phyloP scores from a whole-genome alignment of 768 basidiomycete species.

The Steccherinum ochraceum region DNA sequence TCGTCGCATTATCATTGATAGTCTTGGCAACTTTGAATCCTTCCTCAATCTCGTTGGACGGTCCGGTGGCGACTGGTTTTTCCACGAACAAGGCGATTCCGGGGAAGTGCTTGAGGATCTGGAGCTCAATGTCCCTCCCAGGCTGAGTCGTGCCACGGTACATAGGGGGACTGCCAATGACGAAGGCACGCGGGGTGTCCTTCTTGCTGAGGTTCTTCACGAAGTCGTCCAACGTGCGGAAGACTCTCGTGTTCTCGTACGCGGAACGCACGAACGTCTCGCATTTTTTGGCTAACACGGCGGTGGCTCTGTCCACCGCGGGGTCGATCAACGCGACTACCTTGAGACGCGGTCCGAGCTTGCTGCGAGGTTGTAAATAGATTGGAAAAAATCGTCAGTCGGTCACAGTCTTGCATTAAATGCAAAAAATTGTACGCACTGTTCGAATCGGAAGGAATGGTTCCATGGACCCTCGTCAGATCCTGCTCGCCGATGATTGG shows the following conservation, averaged over 20 bases:
- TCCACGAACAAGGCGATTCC: slow-evolving; percentile 87
- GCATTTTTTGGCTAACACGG: slow-evolving; percentile 84
- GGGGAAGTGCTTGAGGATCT: slow-evolving; percentile 84
- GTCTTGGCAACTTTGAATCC: slow-evolving; percentile 65
- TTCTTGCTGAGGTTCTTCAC: slow-evolving; percentile 53
- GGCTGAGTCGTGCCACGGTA: slow-evolving; percentile 75
- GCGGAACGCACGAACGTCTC: slow-evolving; percentile 91
- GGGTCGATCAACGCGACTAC: slow-evolving; percentile 95
- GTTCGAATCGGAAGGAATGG: slow-evolving; percentile 86
- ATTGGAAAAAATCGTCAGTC: slow-evolving; percentile 3
- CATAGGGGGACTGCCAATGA: slow-evolving; percentile 91
- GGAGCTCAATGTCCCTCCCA: slow-evolving; percentile 81
- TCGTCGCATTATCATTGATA: slow-evolving; percentile 62
- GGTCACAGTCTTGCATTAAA: slow-evolving; percentile 9
- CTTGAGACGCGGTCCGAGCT: slow-evolving; percentile 93
- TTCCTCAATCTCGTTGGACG: slow-evolving; percentile 57
- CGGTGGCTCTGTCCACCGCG: slow-evolving; percentile 68
- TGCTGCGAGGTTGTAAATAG: slow-evolving; percentile 37
- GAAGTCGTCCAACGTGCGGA: slow-evolving; percentile 83
- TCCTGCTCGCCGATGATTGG: too few species aligned
- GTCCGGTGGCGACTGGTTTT: slow-evolving; percentile 87
- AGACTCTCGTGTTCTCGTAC: slow-evolving; percentile 83
- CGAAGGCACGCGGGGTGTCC: slow-evolving; percentile 72
- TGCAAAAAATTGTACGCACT: slow-evolving; percentile 46
- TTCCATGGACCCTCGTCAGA: slow-evolving; percentile 91